Percentiles rank a stretch among this genome's conserved stretches.
phyloP scores from a whole-genome alignment of 768 basidiomycete species.

The Podaxis sp. region DNA sequence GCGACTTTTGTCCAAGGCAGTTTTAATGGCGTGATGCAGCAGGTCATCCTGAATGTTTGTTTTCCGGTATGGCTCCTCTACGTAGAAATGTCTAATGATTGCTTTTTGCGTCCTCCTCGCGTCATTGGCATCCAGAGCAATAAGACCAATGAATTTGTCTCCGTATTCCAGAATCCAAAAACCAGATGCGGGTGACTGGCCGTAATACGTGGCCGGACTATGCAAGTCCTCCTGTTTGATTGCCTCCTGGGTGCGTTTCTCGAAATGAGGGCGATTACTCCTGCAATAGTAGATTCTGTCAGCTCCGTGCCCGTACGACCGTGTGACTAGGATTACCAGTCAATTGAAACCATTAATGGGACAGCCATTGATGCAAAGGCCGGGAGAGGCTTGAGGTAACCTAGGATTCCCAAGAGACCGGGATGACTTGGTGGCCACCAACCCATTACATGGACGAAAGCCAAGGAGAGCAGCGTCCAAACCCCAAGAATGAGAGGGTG shows the following conservation, averaged over 20 bases:
- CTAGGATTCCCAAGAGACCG: constrained; percentile 31
- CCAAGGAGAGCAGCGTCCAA: constrained; percentile 60
- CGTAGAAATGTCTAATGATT: constrained; percentile 71
- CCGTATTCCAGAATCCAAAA: constrained; percentile 69
- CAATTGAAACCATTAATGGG: constrained; percentile 62
- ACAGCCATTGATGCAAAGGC: constrained; percentile 63
- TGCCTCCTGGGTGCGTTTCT: constrained; percentile 46
- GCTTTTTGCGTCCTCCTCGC: constrained; percentile 49
- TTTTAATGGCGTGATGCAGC: constrained; percentile 52
- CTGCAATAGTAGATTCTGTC: constrained; percentile 32
- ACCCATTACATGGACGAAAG: constrained; percentile 55
- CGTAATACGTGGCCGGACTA: constrained; percentile 54
- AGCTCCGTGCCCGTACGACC: background rate
- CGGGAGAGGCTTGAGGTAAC: constrained; percentile 61
- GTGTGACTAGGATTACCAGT: constrained; percentile 50
- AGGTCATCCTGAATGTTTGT: constrained; percentile 64
- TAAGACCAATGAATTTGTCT: constrained; percentile 58
- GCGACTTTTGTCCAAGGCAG: constrained; percentile 49
- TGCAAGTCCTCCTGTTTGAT: constrained; percentile 57
- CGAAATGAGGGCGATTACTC: constrained; percentile 70
- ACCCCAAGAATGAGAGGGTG: constrained; percentile 58
- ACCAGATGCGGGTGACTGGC: constrained; percentile 59
- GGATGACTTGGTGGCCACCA: constrained; percentile 63
- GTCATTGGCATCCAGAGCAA: constrained; percentile 64
- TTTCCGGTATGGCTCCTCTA: constrained; percentile 61